Base-by-base conservation (phyloP, 768 basidiomycete species). In the Kwoniella heveanensis region DNA sequence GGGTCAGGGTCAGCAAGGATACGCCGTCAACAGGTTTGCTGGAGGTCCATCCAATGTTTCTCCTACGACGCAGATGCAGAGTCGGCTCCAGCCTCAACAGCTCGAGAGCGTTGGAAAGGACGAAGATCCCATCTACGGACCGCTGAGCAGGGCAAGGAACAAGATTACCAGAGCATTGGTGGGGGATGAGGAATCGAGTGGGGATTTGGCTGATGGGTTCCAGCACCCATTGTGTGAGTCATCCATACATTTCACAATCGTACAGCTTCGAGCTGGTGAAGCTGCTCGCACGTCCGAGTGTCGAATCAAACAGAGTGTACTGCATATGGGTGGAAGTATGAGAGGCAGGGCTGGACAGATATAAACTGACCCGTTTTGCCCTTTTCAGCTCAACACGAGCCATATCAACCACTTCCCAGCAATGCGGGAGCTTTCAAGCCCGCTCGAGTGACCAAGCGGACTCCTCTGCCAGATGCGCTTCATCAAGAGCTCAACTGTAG, bases 61-160 rank as follows among this genome's bases (percentile, higher is more conserved):
- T 19, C 2, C 29, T 9, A 49, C 48, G 17, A 49, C 48, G 22
- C 48, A 49, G 25, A 44, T 44, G 39, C 57, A 62, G 27, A 65
- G 68, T 37, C 63, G 62, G 29, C 57, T 71, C 8, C 19, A 39
- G 13, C 70, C 71, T 9, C 75, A 77, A 53, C 63, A 51, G 26
- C 59, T 74, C 5, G 69, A 72, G 47, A 64, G 37, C 25, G 62
- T 72, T 4, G 44, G 32, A 5, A 67, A 64, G 54, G 69, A 69
- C 57, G 72, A 77, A 51, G 74, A 77, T 69, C 66, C 72, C 13
- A 62, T 74, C 8, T 77, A 77, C 65, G 75, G 75, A 26, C 75
- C 75, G 0, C 51, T 77, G 29, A 57, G 64, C 2, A 50, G 73
- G 24, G 72, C 75, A n/a, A 65, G 66, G 52, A 55, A 53, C 3